Base-by-base conservation (phyloP, 2,329 filamentous ascomycete genomes). In the Colletotrichum phormii region DNA sequence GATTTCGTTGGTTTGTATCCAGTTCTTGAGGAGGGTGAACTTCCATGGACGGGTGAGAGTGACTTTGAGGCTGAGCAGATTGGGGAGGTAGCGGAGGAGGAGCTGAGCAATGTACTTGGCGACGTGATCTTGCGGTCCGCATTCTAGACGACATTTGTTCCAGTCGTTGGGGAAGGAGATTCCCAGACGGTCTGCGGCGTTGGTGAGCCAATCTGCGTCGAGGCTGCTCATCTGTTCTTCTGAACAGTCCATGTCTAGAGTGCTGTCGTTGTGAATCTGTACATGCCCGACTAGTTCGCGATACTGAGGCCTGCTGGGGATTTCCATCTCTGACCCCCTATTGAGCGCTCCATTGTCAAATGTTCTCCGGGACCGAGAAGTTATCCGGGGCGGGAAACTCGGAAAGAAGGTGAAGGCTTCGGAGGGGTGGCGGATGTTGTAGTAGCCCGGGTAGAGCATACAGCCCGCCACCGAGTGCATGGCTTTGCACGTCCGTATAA, bases 381-480 rank as follows among this genome's bases (percentile, higher is more conserved):
- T 26, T 26, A 26, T 26, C 26, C 26, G 26, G 26, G 26, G 4
- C 26, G 26, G 26, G 26, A 26, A 26, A 26, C 4, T 26, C 26
- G 26, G 26, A 26, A 26, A 26, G 2, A 72, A 68, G 18, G 15
- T 26, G 7, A 42, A 24, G 2, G 58, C 35, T 13, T 53, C 26
- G 12, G 57, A 67, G 6, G 64, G 57, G 5, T 72, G 69, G 35
- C 31, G 33, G 4, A 57, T 1, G 29, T 63, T 35, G 22, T 62
- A 53, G 51, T 72, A 68, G 22, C 58, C 64, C 1, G 64, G 63
- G 29, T 59, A 68, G 35, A 71, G 51, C 49, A 63, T 31, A 37
- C 58, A 58, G 12, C 57, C 69, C 9, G 69, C 69, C 8, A 13
- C 64, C 35, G 67, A 64, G 35, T 67, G 64, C 49, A 71, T 11